phyloP scores from a whole-genome alignment of 495 filamentous ascomycete species.

The Terfezia claveryi region DNA sequence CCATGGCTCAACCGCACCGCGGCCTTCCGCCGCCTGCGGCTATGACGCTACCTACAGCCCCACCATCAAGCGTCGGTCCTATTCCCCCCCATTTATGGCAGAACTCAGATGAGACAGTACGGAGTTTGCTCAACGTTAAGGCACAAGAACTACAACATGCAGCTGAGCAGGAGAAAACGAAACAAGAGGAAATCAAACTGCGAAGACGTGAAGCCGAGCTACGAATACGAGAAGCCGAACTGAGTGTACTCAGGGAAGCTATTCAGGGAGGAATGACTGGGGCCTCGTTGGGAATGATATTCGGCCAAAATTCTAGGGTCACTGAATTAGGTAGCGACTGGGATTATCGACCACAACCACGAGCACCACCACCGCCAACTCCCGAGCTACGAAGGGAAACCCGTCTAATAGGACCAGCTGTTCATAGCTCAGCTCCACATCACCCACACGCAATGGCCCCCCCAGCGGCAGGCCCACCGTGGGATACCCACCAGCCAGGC shows the following conservation, averaged over 20 bases:
- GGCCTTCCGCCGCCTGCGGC: conserved; percentile 52
- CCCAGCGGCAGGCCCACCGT: conserved; percentile 14
- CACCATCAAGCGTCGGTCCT: conserved; percentile 37
- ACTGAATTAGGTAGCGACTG: conserved; percentile 22
- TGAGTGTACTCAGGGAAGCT: conserved; percentile 64
- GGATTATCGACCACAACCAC: conserved; percentile 26
- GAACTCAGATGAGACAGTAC: conserved; percentile 56
- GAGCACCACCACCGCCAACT: conserved; percentile 19
- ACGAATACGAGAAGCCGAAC: conserved; percentile 51
- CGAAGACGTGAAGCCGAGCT: conserved; percentile 72
- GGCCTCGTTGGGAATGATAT: conserved; percentile 69
- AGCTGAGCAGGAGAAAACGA: conserved; percentile 75
- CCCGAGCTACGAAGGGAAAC: conserved; percentile 23
- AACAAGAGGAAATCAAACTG: conserved; percentile 50
- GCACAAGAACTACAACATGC: conserved; percentile 64
- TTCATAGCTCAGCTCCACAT: conserved; percentile 10
- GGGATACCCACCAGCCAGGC: conserved; percentile 18
- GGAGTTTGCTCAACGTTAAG: conserved; percentile 60
- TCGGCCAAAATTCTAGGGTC: conserved; percentile 37
- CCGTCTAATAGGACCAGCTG: conserved; percentile 20
- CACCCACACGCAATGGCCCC: conserved; percentile 19
- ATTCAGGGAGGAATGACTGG: conserved; percentile 63
- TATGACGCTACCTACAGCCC: conserved; percentile 36
- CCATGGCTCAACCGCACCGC: conserved; percentile 53
- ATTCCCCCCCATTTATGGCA: conserved; percentile 51